These are phyloP conservation scores for Starmerella vaccinii DNA, from an alignment of 805 yeast species.

Conservation along the genomic window DNA sequence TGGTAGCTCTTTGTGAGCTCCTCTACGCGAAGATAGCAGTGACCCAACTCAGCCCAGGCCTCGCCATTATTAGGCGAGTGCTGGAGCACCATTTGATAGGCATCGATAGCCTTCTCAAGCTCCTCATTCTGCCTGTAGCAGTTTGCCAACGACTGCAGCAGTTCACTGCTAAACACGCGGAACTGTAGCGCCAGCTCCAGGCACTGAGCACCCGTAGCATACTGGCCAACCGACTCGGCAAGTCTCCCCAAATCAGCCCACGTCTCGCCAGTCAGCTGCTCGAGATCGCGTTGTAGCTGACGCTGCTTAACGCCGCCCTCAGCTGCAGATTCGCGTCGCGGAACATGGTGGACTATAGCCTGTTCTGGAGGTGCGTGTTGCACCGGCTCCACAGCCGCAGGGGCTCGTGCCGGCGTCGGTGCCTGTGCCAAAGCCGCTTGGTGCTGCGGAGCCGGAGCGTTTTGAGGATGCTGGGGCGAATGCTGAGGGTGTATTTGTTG, in stretches of 20 bases:
- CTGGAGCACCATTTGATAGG: constrained; percentile 76
- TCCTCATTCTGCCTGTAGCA: constrained; percentile 80
- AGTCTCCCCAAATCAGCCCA: constrained; percentile 84
- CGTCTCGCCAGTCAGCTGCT: constrained; percentile 40
- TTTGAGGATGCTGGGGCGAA: constrained; percentile 19
- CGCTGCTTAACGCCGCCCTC: not conserved
- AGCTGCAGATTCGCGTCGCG: not conserved
- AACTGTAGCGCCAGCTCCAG: constrained; percentile 81
- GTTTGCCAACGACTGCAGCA: constrained; percentile 76
- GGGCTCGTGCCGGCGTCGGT: not conserved
- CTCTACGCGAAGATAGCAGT: constrained; percentile 92
- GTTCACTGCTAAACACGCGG: constrained; percentile 76
- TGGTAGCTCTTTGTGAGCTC: constrained; percentile 92
- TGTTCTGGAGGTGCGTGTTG: constrained; percentile 2
- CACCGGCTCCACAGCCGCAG: not conserved
- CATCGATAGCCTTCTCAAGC: constrained; percentile 88
- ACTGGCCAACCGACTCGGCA: constrained; percentile 82
- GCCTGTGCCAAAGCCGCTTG: not conserved
- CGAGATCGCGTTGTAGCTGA: constrained; percentile 20
- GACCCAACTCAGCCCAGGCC: constrained; percentile 90
- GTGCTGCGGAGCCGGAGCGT: constrained; percentile 11
- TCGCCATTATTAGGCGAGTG: constrained; percentile 84
- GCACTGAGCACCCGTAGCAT: constrained; percentile 78
- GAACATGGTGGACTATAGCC: not conserved
- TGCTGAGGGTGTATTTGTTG: constrained; percentile 14